Conservation (phyloP, 441 rosid genomes). For the Erodium texanum region DNA sequence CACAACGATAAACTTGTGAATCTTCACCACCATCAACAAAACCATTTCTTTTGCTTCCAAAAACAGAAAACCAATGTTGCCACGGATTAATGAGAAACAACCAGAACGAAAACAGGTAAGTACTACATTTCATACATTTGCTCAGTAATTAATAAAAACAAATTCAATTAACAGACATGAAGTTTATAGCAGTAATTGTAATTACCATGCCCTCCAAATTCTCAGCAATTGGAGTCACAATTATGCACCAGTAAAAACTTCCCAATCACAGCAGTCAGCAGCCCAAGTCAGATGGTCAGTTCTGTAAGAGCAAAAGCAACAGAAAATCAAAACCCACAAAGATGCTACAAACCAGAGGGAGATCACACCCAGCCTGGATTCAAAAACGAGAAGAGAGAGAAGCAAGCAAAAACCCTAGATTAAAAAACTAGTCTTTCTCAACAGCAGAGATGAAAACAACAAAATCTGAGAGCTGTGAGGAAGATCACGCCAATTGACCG, state of each 20-base stretch:
- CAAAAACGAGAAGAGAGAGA: constrained; percentile 7
- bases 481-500: constrained; percentile 21
- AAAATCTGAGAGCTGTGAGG: not conserved
- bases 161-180: constrained; percentile 5
- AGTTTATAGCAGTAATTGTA: constrained; percentile 9
- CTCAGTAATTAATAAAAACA: not conserved
- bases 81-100: not conserved
- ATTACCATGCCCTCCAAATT: constrained; percentile 20
- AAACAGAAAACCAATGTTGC: not conserved
- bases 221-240: not conserved
- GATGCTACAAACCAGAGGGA: no score
- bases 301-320: constrained; percentile 18
- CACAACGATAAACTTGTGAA: not conserved
- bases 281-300: constrained; percentile 9
- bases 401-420: constrained; percentile 26
- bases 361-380: constrained; percentile 17
- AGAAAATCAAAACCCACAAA: constrained; percentile 9
- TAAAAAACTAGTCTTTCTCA: not conserved
- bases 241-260: not conserved
- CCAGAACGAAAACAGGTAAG: no score
- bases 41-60: not conserved
- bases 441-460: constrained; percentile 8
- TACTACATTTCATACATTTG: not conserved
- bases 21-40: not conserved
- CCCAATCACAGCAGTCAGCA: not conserved